phyloP scores from a whole-genome alignment of 2,329 filamentous ascomycete species.

The Trichocomaceae sp. region DNA sequence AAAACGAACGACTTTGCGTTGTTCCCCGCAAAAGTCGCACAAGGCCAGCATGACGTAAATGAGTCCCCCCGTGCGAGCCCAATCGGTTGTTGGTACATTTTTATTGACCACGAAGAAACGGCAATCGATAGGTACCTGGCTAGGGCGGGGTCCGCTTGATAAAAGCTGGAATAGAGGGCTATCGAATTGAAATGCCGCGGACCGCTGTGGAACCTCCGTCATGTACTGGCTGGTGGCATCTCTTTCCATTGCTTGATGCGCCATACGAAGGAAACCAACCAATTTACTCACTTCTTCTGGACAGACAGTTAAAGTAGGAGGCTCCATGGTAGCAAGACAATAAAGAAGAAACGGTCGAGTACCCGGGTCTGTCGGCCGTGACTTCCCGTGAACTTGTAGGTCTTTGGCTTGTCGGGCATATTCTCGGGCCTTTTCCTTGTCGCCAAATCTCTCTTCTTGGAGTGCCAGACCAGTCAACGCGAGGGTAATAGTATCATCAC shows the following conservation, averaged over 20 bases:
- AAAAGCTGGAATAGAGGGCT: slow-evolving; percentile 33
- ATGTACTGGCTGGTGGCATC: slow-evolving; percentile 25
- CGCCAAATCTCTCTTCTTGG: slow-evolving; percentile 35
- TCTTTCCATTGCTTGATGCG: slow-evolving; percentile 28
- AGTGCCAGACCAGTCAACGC: slow-evolving; percentile 31
- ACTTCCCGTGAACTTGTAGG: slow-evolving; percentile 24
- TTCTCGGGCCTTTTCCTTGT: slow-evolving; percentile 20
- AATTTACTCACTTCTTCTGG: slow-evolving; percentile 24
- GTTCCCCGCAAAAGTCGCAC: slow-evolving; percentile 29
- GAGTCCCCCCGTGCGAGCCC: slow-evolving; percentile 31
- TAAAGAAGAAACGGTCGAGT: slow-evolving; percentile 30
- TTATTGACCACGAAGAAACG: slow-evolving; percentile 32
- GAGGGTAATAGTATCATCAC: slow-evolving; percentile 27
- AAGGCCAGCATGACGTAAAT: slow-evolving; percentile 35
- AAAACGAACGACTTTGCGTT: slow-evolving; percentile 28
- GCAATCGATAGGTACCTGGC: slow-evolving; percentile 28
- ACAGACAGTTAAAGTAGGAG: slow-evolving; percentile 13
- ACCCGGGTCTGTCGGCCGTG: slow-evolving; percentile 20
- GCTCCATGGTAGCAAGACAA: slow-evolving; percentile 26
- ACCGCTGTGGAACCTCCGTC: slow-evolving; percentile 24
- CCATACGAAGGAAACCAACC: slow-evolving; percentile 30
- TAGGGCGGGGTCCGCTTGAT: slow-evolving; percentile 37
- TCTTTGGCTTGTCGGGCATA: slow-evolving; percentile 25
- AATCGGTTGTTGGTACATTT: slow-evolving; percentile 27
- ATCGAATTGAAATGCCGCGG: slow-evolving; percentile 30